Evolutionary conservation across 169 alveolate genomes (phyloP).

Genomic region (Miamiensis avidus): DNA sequence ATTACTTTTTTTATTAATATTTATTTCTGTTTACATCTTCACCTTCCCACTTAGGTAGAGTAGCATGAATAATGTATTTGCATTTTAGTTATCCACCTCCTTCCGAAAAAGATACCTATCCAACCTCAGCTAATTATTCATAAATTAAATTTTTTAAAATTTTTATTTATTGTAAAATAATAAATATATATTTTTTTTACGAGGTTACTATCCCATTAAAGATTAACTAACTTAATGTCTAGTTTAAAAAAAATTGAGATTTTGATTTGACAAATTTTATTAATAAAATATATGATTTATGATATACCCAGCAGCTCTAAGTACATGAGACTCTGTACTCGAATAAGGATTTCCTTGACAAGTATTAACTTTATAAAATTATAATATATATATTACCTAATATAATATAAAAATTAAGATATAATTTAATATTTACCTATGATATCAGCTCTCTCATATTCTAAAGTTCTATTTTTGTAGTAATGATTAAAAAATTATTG

Average conservation of each 20-base stretch:
- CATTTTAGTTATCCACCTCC: not conserved
- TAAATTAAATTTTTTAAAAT: too few species aligned
- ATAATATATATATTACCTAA: too few species aligned
- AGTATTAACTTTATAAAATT: not conserved
- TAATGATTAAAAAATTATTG: too few species aligned
- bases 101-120: not conserved
- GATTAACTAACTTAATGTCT: not conserved
- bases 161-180: too few species aligned
- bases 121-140: not conserved
- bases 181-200: not conserved
- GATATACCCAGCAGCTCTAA: not conserved
- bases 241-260: too few species aligned
- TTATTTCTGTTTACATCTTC: not conserved
- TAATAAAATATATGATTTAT: too few species aligned
- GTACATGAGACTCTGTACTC: not conserved
- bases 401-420: not conserved
- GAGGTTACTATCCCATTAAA: not conserved
- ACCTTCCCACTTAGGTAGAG: not conserved
- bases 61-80: not conserved
- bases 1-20: too few species aligned
- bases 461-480: too few species aligned
- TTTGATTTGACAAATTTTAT: too few species aligned
- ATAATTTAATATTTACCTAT: too few species aligned
- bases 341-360: not conserved
- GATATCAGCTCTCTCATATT: too few species aligned